Percentiles rank a stretch among this genome's conserved stretches.
phyloP scores from a whole-genome alignment of 495 filamentous ascomycete species.

The Penicillium herquei region DNA sequence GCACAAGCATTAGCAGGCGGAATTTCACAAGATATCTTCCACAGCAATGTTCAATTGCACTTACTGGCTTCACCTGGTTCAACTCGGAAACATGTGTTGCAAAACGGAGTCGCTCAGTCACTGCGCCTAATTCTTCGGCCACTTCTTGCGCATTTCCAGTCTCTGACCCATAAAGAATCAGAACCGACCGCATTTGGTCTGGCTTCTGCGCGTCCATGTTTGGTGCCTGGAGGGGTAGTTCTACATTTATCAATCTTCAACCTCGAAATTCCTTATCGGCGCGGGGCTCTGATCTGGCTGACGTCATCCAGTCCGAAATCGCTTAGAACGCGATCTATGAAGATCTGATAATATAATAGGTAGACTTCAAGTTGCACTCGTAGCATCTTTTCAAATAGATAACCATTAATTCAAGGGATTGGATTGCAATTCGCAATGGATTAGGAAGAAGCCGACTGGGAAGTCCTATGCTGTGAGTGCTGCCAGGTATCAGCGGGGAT shows the following conservation, averaged over 20 bases:
- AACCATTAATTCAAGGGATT: too few species aligned
- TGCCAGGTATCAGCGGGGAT: too few species aligned
- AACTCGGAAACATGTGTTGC: constrained; percentile 69
- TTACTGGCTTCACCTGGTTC: constrained; percentile 71
- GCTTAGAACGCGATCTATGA: background rate
- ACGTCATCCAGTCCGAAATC: constrained; percentile 25
- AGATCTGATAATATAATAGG: background rate
- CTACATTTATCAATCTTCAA: constrained; percentile 10
- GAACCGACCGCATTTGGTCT: constrained; percentile 50
- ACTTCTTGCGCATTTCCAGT: constrained; percentile 90
- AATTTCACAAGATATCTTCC: background rate
- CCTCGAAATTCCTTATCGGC: constrained; percentile 7
- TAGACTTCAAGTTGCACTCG: background rate
- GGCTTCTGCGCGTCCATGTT: constrained; percentile 23
- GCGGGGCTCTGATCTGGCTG: constrained; percentile 20
- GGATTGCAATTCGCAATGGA: background rate
- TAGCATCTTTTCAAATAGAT: too few species aligned
- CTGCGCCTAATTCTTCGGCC: constrained; percentile 74
- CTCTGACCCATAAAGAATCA: constrained; percentile 91
- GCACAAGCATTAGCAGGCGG: constrained; percentile 1
- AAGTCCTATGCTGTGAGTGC: too few species aligned
- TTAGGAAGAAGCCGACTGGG: background rate
- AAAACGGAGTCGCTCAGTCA: constrained; percentile 75
- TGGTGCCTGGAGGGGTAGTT: constrained; percentile 6
- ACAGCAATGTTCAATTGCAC: constrained; percentile 23